Base-by-base conservation (phyloP, 2,329 filamentous ascomycete species). In the Botrytis galanthina region DNA sequence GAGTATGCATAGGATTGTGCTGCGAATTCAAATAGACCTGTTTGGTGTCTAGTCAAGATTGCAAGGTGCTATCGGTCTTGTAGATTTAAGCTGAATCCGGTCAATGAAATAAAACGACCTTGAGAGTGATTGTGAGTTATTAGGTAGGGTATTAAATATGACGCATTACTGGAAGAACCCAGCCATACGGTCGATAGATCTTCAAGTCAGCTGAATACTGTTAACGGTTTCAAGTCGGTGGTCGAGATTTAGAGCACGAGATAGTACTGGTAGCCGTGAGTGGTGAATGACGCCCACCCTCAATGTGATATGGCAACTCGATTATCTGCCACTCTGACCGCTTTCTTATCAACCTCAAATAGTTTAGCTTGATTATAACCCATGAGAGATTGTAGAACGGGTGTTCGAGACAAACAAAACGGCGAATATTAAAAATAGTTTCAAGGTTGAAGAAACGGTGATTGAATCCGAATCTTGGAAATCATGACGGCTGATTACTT, bases 401-500 rank as follows among this genome's bases (percentile, higher is more conserved):
- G 66, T 69, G 48, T 59, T 69, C 37, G n/a, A 57, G 37, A 57
- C 66, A 57, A 68, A 20, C 39, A 57, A 66, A 57, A 69, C 37
- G 35, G 35, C 10, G 26, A 32, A 57, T 54, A 37, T 29, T 16
- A 14, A 3, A 54, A 14, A 68, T 57, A 26, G 20, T 46, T 8
- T 3, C 44, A 18, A 22, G 39, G 32, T 59, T 54, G 42, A 29
- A 48, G 54, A 48, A 37, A 71, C 51, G n/a, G 32, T 3, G 26
- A 37, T 54, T 37, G 63, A 37, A 18, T n/a, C 29, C 37, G 12
- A 20, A 18, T 48, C 14, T 42, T 4, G n/a, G 4, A 46, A 32
- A 74, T 66, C 39, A 79, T 80, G 80, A 74, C 77, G 62, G 76
- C 74, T 67, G 79, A 81, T 74, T 80, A 79, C 73, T 76, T 79